phyloP scores from a whole-genome alignment of 495 filamentous ascomycete species.

The Penicillium cinerascens region DNA sequence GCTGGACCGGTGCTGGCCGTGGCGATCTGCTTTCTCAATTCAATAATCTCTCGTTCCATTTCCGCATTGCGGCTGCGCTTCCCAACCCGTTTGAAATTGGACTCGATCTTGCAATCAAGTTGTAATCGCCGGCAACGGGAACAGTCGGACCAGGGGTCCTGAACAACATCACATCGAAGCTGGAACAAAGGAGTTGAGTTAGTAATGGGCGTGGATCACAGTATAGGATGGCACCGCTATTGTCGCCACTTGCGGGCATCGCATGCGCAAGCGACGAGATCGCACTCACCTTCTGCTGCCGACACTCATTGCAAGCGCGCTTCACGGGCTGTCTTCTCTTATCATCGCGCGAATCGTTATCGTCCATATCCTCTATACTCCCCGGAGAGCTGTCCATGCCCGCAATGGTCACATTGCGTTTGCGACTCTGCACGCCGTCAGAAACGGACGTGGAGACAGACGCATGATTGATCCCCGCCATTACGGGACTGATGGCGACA shows the following conservation, averaged over 20 bases:
- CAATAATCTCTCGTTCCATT: conserved; percentile 70
- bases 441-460: conserved; percentile 31
- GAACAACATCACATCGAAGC: conserved; percentile 87
- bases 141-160: conserved; percentile 79
- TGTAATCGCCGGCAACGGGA: conserved; percentile 80
- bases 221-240: not conserved
- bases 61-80: conserved; percentile 89
- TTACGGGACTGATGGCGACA: conserved; percentile 41
- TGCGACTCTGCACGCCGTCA: conserved; percentile 38
- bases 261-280: not conserved
- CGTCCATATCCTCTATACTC: conserved; percentile 66
- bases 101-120: conserved; percentile 88
- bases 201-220: not conserved
- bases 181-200: conserved; percentile 28
- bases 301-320: conserved; percentile 90
- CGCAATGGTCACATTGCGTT: conserved; percentile 44
- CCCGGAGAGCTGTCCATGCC: conserved; percentile 65
- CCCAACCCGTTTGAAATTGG: conserved; percentile 88
- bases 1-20: conserved; percentile 28
- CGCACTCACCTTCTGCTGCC: conserved; percentile 79
- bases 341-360: conserved; percentile 54
- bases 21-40: conserved; percentile 67
- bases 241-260: not conserved
- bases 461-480: conserved; percentile 40
- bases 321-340: conserved; percentile 73